phyloP scores from a whole-genome alignment of 345 rosid species.

The Brassica incana region DNA sequence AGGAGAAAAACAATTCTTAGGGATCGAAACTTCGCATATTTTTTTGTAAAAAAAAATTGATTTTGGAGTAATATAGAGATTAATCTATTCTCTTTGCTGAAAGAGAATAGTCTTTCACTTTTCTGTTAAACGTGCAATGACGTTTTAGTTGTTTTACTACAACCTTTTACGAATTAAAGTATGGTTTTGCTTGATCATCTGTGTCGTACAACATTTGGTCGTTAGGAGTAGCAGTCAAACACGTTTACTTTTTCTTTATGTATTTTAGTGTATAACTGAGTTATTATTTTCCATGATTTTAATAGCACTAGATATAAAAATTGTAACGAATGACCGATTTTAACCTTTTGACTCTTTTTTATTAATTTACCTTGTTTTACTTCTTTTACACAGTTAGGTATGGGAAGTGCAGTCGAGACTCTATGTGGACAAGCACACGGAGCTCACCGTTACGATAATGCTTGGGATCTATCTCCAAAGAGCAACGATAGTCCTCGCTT shows the following conservation, averaged over 20 bases:
- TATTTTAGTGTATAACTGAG: neutral
- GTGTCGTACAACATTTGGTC: neutral
- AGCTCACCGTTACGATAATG: constrained; percentile 56
- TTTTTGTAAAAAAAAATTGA: neutral
- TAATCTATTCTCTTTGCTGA: neutral
- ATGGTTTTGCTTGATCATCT: neutral
- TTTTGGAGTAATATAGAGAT: neutral
- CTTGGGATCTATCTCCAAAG: constrained; percentile 77
- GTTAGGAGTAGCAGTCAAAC: neutral
- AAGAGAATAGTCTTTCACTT: neutral
- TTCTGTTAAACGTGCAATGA: neutral
- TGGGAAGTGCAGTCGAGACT: constrained; percentile 91
- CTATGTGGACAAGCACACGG: constrained; percentile 86
- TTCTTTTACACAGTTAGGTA: constrained; percentile 47
- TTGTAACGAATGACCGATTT: neutral
- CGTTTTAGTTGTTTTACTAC: neutral
- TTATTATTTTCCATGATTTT: neutral
- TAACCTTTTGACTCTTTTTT: neutral
- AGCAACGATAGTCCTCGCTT: constrained; percentile 57
- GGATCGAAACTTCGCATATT: neutral
- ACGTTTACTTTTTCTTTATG: neutral
- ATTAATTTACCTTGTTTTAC: neutral
- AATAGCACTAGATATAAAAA: neutral
- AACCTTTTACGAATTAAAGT: neutral
- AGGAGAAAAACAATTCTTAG: neutral